Percentiles rank a stretch among this genome's conserved stretches.
Conservation (phyloP, 202 grass and related monocot species). For the Setaria italica region DNA sequence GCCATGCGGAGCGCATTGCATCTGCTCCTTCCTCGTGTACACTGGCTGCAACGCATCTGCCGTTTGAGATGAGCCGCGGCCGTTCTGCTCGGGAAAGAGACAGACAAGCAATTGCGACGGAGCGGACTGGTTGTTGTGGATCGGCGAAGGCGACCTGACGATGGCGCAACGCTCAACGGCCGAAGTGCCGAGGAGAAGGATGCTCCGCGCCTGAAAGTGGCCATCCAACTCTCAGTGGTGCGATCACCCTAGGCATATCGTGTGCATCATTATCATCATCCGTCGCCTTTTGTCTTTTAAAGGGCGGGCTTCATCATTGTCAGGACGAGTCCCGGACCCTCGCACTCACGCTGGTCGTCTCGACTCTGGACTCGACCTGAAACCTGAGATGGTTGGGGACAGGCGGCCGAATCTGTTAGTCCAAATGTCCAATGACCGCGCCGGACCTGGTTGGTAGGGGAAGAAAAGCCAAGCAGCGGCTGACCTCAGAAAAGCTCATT, state of each 20-base stretch:
- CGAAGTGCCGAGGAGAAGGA: neutral
- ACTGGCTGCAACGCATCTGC: neutral
- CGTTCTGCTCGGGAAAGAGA: neutral
- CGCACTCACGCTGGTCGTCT: neutral
- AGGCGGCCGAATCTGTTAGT: too few species aligned
- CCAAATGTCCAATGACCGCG: too few species aligned
- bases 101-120: neutral
- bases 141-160: neutral
- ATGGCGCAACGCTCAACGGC: neutral
- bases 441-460: too few species aligned
- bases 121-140: neutral
- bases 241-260: neutral
- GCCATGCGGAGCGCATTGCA: neutral
- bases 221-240: neutral
- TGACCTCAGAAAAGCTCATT: neutral
- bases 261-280: neutral
- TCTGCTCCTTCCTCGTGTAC: neutral
- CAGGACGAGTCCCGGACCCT: conserved; percentile 22
- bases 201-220: neutral
- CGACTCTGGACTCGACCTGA: too few species aligned
- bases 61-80: neutral
- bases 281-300: conserved; percentile 8
- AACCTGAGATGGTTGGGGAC: too few species aligned
- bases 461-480: neutral
- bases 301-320: conserved; percentile 27